Conservation (phyloP, 2,329 filamentous ascomycete species). For the Claviceps arundinis region DNA sequence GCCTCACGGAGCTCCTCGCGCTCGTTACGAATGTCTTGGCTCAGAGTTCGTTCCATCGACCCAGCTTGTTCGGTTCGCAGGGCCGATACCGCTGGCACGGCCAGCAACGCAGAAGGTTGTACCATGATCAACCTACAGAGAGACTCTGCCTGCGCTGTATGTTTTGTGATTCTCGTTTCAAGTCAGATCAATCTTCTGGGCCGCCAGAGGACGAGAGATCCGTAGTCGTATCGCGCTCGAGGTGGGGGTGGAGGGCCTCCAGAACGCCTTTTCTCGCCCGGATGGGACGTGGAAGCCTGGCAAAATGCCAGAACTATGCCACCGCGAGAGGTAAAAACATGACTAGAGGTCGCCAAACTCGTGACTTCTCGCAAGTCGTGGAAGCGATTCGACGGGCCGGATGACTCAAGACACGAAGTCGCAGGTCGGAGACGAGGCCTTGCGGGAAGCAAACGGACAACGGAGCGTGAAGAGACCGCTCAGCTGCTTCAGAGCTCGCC, state of each 20-base stretch:
- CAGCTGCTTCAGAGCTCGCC: background rate
- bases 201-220: background rate
- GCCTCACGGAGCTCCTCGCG: constrained; percentile 88
- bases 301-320: constrained; percentile 35
- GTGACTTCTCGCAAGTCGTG: constrained; percentile 13
- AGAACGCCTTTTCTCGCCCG: background rate
- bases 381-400: background rate
- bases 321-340: constrained; percentile 31
- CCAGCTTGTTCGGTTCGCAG: constrained; percentile 35
- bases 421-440: constrained; percentile 1
- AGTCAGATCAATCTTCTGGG: background rate
- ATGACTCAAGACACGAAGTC: background rate
- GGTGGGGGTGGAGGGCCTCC: background rate
- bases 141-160: background rate
- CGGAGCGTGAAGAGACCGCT: constrained; percentile 4
- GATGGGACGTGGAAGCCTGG: constrained; percentile 25
- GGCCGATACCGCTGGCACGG: constrained; percentile 39
- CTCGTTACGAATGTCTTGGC: constrained; percentile 84
- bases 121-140: constrained; percentile 25
- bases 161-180: background rate
- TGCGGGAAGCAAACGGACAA: constrained; percentile 8
- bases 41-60: constrained; percentile 55
- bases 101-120: constrained; percentile 23
- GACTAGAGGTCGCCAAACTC: constrained; percentile 23
- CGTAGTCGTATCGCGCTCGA: background rate